Base-by-base conservation (phyloP, 2,329 filamentous ascomycete species). In the Myriangium duriaei region DNA sequence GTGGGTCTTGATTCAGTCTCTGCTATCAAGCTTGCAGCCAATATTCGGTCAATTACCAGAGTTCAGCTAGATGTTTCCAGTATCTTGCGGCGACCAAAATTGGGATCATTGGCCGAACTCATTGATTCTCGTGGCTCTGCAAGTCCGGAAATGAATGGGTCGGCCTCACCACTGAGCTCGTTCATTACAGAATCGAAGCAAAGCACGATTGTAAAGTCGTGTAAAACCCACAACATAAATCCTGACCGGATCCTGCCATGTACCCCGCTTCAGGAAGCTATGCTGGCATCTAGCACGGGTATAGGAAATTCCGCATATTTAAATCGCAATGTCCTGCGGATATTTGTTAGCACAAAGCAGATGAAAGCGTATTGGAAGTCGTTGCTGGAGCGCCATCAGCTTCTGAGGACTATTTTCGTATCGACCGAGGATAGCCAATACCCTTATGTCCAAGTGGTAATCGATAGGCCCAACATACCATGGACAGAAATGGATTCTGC, bases 211-310 rank as follows among this genome's bases (percentile, higher is more conserved):
- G 5, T 19, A 13, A 30, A 44, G 9, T 19, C 40, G 7, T 41
- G 48, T 12, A 15, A 30, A 4, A 11, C 42, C 4, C 43, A 55
- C 2, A 54, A 55, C 0, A 53, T 56, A 4, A 31, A 47, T 0
- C 61, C 81, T 2, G 58, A 70, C 18, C 64, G 62, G 1, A 65
- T 93, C 6, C 60, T 87, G 4, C 86, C 86, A 1, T 94, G 87
- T 52, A 92, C 85, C 1, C 81, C 86, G 1, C 62, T 95, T 0
- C 87, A 95, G 55, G 81, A 92, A 60, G 81, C 79, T 1, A 94
- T 94, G 85, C 64, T 94, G 1, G 78, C 76, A 2, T 71, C 74
- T 6, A 60, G 60, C 16, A 47, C 55, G 3, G 59, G 60, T 49
- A 63, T 44, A 2, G 57, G 57, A 1, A 55, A 61, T 9, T 58